A percentile compares a stretch with the other conserved stretches of the same genome.
Conservation (phyloP, 352 stramenopile genomes). For the Globisporangium alternatum region DNA sequence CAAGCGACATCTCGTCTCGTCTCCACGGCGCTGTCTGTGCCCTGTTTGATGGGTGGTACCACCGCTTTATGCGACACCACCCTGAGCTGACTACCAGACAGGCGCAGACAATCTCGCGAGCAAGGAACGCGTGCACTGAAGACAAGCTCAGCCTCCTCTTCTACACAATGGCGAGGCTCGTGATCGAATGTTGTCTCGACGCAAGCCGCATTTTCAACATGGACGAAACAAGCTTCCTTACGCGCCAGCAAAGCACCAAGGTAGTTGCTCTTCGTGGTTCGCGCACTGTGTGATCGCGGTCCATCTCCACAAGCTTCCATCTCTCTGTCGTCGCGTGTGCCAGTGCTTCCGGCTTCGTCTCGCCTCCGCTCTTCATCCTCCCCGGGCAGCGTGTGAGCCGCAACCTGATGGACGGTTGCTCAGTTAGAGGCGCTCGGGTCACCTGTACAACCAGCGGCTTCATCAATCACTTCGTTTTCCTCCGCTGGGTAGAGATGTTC, state of each 20-base stretch:
- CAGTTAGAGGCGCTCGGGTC: not conserved
- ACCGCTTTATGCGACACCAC: not conserved
- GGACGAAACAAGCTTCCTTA: not conserved
- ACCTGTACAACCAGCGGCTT: not conserved
- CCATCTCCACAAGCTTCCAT: not conserved
- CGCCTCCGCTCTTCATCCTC: not conserved
- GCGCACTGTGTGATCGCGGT: not conserved
- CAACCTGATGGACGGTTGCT: not conserved
- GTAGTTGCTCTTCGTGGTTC: not conserved
- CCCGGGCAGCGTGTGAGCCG: not conserved
- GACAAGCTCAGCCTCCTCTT: slow-evolving; percentile 1
- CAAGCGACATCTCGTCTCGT: not conserved
- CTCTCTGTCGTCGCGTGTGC: not conserved
- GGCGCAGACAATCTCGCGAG: slow-evolving; percentile 1
- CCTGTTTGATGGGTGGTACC: not conserved
- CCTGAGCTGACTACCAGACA: not conserved
- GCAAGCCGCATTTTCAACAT: not conserved
- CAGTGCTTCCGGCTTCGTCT: not conserved
- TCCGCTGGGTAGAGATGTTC: not conserved
- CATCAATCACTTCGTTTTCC: not conserved
- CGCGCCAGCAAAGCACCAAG: not conserved
- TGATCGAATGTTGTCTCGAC: not conserved
- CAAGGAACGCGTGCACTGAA: slow-evolving; percentile 2
- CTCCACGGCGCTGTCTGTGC: slow-evolving; percentile 1
- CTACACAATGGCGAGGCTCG: not conserved